phyloP scores from a whole-genome alignment of 345 rosid genomes.

The Balakata baccata region DNA sequence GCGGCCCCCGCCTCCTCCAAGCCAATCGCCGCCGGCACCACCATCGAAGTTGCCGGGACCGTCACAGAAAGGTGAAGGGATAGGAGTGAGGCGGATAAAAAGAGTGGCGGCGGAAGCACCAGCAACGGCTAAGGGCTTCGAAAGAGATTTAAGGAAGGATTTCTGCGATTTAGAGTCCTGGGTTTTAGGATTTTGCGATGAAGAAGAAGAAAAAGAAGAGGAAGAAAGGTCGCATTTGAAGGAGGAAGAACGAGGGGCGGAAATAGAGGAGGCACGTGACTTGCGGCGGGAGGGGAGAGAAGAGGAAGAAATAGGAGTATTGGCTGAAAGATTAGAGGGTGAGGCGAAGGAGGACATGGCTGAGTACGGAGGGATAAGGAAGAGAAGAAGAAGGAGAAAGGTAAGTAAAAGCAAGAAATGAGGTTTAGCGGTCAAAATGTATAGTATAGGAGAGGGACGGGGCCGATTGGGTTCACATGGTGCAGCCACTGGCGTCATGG shows the following conservation, averaged over 20 bases:
- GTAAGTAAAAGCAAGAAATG: background rate
- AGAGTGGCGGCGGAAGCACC: conserved; percentile 49
- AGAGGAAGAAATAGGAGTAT: conserved; percentile 17
- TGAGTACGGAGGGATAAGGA: background rate
- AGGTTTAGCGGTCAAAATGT: background rate
- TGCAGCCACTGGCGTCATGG: too few species aligned
- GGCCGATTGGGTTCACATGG: too few species aligned
- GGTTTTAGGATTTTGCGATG: conserved; percentile 20
- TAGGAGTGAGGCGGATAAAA: conserved; percentile 43
- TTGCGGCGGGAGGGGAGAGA: conserved; percentile 15
- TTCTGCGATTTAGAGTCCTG: background rate
- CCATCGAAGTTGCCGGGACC: conserved; percentile 38
- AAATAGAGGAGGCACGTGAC: conserved; percentile 5
- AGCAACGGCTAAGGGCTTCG: conserved; percentile 45
- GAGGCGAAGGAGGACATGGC: conserved; percentile 28
- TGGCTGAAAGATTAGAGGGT: conserved; percentile 18
- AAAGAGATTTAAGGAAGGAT: conserved; percentile 35
- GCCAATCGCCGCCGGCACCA: conserved; percentile 29
- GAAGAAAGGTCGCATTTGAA: conserved; percentile 22
- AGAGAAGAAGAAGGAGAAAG: background rate
- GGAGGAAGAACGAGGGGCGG: conserved; percentile 15
- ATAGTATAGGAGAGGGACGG: background rate
- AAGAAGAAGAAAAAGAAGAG: conserved; percentile 5
- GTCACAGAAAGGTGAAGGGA: conserved; percentile 26
- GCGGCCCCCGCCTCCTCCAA: conserved; percentile 44